These are phyloP conservation scores for Ramichloridium luteum DNA, from an alignment of 2,329 filamentous ascomycete genomes.

Conservation along the genomic window DNA sequence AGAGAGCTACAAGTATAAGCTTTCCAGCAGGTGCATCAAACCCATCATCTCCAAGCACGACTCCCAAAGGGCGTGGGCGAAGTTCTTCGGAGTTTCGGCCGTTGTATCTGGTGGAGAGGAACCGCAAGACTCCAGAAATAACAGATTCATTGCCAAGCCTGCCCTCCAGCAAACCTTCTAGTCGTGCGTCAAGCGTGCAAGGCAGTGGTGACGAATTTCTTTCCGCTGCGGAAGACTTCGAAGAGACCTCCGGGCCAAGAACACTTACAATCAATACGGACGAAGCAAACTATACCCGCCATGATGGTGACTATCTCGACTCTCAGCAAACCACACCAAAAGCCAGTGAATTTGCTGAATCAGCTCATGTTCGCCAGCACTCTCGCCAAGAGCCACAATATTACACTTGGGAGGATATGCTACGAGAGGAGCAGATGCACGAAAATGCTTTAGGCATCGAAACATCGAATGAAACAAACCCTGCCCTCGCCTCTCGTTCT, in stretches of 20 bases:
- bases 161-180: conserved; percentile 34
- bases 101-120: conserved; percentile 66
- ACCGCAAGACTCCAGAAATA: conserved; percentile 34
- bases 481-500: no score
- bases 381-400: conserved; percentile 23
- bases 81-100: conserved; percentile 57
- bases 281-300: conserved; percentile 11
- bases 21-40: conserved; percentile 7
- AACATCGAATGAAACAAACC: no score
- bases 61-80: conserved; percentile 2
- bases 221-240: conserved; percentile 30
- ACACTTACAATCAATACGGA: conserved; percentile 17
- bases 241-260: conserved; percentile 1
- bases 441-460: no score
- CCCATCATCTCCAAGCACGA: conserved; percentile 10
- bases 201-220: conserved; percentile 32
- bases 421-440: conserved; percentile 22
- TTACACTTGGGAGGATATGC: conserved; percentile 28
- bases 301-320: conserved; percentile 36
- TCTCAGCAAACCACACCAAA: conserved; percentile 60
- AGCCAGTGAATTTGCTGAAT: conserved; percentile 37
- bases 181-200: conserved; percentile 27
- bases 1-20: conserved; percentile 22
- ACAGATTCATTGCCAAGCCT: conserved; percentile 40
- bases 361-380: conserved; percentile 11